Percentiles rank a stretch among this genome's conserved stretches.
phyloP scores from a whole-genome alignment of 2,329 filamentous ascomycete species.

The Penicillium sp. region DNA sequence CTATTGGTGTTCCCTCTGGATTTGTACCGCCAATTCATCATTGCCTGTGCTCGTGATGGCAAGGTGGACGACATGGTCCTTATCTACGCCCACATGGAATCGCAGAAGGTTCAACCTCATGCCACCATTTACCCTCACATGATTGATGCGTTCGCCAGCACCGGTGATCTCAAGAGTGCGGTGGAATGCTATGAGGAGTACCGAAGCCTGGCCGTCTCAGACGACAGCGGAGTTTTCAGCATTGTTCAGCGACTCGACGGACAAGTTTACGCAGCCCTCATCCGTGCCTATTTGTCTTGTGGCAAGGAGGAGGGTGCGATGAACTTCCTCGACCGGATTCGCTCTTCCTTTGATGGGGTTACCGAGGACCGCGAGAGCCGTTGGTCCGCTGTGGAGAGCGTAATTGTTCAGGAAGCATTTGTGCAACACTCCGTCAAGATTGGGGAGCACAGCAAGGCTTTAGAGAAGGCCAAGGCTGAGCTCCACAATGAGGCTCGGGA shows the following conservation, averaged over 20 bases:
- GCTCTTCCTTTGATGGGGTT: conserved; percentile 53
- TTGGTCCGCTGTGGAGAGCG: conserved; percentile 65
- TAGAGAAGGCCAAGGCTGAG: conserved; percentile 65
- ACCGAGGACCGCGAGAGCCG: conserved; percentile 55
- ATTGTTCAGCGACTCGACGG: conserved; percentile 73
- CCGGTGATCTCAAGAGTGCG: conserved; percentile 79
- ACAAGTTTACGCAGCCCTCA: conserved; percentile 84
- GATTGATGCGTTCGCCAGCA: conserved; percentile 87
- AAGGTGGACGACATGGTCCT: conserved; percentile 85
- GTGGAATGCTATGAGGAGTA: conserved; percentile 97
- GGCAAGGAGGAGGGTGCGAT: conserved; percentile 77
- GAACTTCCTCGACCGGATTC: conserved; percentile 81
- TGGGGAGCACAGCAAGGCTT: conserved; percentile 70
- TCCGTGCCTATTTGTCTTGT: conserved; percentile 82
- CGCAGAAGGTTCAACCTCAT: conserved; percentile 68
- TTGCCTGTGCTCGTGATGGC: conserved; percentile 79
- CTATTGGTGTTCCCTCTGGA: conserved; percentile 70
- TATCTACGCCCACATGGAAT: conserved; percentile 89
- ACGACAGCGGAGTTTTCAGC: conserved; percentile 70
- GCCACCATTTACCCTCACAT: conserved; percentile 85
- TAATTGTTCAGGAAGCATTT: conserved; percentile 71
- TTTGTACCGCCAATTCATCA: conserved; percentile 82
- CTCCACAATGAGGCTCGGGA: conserved; percentile 60
- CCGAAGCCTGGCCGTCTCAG: conserved; percentile 78
- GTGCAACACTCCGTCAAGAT: conserved; percentile 73